Percentiles rank a stretch among this genome's conserved stretches.
Evolutionary conservation across 768 basidiomycete genomes (phyloP).

Genomic region (Collybia sordida): DNA sequence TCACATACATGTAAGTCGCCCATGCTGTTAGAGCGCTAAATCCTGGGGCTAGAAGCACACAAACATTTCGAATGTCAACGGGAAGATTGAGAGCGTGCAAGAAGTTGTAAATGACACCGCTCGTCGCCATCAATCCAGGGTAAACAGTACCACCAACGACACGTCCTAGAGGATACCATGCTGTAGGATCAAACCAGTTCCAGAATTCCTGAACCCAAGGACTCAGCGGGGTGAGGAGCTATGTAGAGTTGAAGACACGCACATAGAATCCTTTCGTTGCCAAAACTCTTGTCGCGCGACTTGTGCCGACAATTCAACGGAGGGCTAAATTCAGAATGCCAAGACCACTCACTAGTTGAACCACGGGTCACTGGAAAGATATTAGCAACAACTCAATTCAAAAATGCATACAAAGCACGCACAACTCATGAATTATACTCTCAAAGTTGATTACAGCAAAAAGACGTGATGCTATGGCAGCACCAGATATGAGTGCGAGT

Average conservation of each 20-base stretch:
- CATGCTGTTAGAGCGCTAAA: conserved; percentile 97
- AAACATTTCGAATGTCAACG: conserved; percentile 96
- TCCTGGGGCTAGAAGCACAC: conserved; percentile 94
- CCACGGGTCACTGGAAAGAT: conserved; percentile 82
- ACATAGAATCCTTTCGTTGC: conserved; percentile 96
- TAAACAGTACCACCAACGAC: conserved; percentile 99
- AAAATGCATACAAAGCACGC: conserved; percentile 29
- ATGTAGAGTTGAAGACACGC: conserved; percentile 24
- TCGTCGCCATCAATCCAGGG: conserved; percentile 97
- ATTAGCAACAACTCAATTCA: conserved; percentile 8
- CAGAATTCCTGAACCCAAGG: conserved; percentile 80
- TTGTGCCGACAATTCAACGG: conserved; percentile 28
- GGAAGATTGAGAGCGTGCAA: conserved; percentile 89
- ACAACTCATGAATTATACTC: conserved; percentile 99
- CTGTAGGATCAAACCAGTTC: conserved; percentile 99
- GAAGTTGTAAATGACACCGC: conserved; percentile 93
- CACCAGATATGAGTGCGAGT: conserved; percentile 86
- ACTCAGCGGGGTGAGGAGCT: not conserved
- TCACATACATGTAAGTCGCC: conserved; percentile 88
- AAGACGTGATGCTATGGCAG: conserved; percentile 92
- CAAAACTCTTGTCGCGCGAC: conserved; percentile 90
- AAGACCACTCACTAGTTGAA: conserved; percentile 87
- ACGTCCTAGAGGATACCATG: conserved; percentile 98
- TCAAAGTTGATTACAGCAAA: conserved; percentile 99
- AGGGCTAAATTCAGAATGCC: conserved; percentile 11